Conservation (phyloP, 768 basidiomycete species). For the Russula abietina region DNA sequence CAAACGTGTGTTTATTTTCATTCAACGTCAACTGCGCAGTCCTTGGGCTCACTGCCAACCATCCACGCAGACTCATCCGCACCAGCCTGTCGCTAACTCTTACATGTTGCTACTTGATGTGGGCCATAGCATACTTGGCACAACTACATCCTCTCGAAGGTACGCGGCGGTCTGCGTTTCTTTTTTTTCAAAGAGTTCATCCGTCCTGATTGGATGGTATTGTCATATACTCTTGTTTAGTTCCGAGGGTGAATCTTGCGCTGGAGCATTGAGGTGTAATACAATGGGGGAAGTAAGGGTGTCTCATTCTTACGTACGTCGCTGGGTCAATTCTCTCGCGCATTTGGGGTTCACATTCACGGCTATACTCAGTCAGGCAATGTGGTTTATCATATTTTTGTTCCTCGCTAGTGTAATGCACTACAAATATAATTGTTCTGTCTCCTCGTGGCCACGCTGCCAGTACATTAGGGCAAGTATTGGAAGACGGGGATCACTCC, state of each 20-base stretch:
- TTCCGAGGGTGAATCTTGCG: slow-evolving; percentile 25
- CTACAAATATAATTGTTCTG: not conserved
- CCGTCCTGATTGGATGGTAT: slow-evolving; percentile 5
- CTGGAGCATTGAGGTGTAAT: slow-evolving; percentile 14
- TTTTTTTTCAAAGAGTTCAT: not conserved
- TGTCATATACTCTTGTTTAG: not conserved
- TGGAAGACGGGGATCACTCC: not conserved
- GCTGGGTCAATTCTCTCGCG: not conserved
- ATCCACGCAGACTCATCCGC: slow-evolving; percentile 66
- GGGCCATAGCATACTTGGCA: slow-evolving; percentile 95
- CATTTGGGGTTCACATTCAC: not conserved
- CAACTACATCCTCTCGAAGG: slow-evolving; percentile 88
- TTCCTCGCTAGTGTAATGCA: not conserved
- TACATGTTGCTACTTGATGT: slow-evolving; percentile 87
- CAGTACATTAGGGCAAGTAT: not conserved
- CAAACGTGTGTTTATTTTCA: slow-evolving; percentile 67
- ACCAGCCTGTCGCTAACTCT: slow-evolving; percentile 74
- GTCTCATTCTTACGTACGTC: slow-evolving; percentile 1
- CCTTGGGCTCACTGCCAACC: not conserved
- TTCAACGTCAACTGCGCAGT: not conserved
- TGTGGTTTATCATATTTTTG: not conserved
- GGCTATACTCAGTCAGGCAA: not conserved
- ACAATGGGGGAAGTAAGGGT: not conserved
- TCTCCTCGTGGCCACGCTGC: not conserved
- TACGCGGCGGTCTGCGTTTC: slow-evolving; percentile 29